phyloP scores from a whole-genome alignment of 768 basidiomycete species.

The Strobilomyces confusus region DNA sequence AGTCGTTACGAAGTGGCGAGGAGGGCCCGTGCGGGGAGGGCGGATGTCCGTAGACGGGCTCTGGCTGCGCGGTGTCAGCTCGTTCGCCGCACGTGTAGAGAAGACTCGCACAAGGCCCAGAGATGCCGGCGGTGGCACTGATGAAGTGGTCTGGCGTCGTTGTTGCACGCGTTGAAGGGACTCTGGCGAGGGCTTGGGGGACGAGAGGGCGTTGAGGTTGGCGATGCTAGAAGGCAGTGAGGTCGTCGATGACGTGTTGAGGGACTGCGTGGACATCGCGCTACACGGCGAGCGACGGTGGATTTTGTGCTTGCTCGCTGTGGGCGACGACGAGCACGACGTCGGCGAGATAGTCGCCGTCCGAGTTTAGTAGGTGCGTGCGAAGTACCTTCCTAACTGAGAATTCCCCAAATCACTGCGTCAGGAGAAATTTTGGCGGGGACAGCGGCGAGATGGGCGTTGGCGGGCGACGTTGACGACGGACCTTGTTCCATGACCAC shows the following conservation, averaged over 20 bases:
- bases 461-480: constrained; percentile 12
- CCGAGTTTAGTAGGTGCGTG: constrained; percentile 15
- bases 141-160: constrained; percentile 34
- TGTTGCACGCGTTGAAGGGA: constrained; percentile 23
- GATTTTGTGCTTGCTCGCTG: constrained; percentile 25
- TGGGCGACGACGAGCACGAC: constrained; percentile 25
- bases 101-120: constrained; percentile 36
- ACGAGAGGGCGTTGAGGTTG: constrained; percentile 29
- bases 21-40: constrained; percentile 46
- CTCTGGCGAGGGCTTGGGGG: constrained; percentile 23
- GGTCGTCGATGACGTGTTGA: constrained; percentile 33
- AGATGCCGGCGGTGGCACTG: constrained; percentile 38
- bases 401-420: constrained; percentile 1
- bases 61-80: constrained; percentile 32
- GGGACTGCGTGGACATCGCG: constrained; percentile 27
- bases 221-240: constrained; percentile 33
- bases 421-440: constrained; percentile 26
- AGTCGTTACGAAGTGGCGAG: constrained; percentile 69
- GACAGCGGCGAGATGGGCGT: constrained; percentile 6
- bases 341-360: constrained; percentile 16
- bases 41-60: constrained; percentile 40
- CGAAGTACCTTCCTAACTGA: constrained; percentile 19
- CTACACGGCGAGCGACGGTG: constrained; percentile 16
- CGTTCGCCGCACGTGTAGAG: background rate
- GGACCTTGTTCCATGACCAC: constrained; percentile 31